Evolutionary conservation across 176 grass and related monocot genomes (phyloP), one percentile per base, ranked within the genome.

Genomic region (Pontederia crassipes): DNA sequence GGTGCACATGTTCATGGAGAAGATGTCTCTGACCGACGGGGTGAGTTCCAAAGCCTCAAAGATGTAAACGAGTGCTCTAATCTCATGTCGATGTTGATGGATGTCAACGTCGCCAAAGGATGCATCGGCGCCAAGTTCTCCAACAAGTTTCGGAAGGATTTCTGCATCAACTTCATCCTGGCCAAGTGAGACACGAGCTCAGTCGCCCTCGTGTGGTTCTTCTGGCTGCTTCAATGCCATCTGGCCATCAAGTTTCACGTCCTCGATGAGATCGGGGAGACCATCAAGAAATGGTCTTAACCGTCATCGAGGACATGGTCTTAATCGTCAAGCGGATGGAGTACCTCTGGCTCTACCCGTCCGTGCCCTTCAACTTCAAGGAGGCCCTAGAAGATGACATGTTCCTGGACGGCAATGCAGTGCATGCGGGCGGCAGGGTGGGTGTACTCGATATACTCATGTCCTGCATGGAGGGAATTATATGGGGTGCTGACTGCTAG

Each of bases 101-200:
- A 71, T 16, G 32, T 7, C 32, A 2, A 40, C 32, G 32, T 40
- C 32, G 32, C 32, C 32, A 7, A 40, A 3, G 32, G 32, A 3
- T 16, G 65, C 0, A 4, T 62, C 1, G 45, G 28, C 15, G 10
- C 12, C 45, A 76, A 60, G 8, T 88, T 85, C 73, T 89, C 85
- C 4, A 70, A 95, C 66, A 80, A 72, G 70, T 80, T 95, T 64
- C 75, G 89, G 8, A 80, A 83, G 2, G 89, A 95, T 80, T 82
- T 95, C 74, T 95, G 89, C 65, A 78, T 95, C 78, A 89, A 85
- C 76, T 89, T 95, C 76, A 89, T 95, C 58, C 81, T 95, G 9
- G 89, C 89, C 2, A 85, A 85, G 1, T 85, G 89, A 12, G 89
- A 95, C 78, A 95, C 89, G 16, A 95, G 89, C 78, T 95, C 89